Evolutionary conservation across 441 rosid species (phyloP).

Genomic region (Mallotus repandus): DNA sequence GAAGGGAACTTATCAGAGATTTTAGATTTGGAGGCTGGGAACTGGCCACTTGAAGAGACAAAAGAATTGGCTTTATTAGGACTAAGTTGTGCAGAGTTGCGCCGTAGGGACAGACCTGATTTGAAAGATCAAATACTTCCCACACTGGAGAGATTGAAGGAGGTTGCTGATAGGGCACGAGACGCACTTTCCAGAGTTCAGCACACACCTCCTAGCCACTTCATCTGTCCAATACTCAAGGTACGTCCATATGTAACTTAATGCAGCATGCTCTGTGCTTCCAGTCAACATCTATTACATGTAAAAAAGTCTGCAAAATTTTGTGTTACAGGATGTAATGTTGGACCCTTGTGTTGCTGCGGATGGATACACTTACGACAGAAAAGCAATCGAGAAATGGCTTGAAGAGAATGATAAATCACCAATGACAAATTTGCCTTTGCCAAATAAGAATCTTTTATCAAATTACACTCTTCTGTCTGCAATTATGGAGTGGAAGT

Average conservation of each 20-base stretch:
- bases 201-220: slow-evolving; percentile 55
- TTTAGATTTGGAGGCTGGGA: slow-evolving; percentile 72
- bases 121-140: slow-evolving; percentile 73
- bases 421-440: slow-evolving; percentile 63
- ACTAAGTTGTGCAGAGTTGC: slow-evolving; percentile 71
- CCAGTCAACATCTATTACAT: not conserved
- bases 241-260: slow-evolving; percentile 25
- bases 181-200: slow-evolving; percentile 25
- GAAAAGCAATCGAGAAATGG: slow-evolving; percentile 72
- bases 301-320: not conserved
- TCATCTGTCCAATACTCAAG: slow-evolving; percentile 84
- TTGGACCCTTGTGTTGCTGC: slow-evolving; percentile 87
- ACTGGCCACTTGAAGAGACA: slow-evolving; percentile 77
- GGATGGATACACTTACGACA: slow-evolving; percentile 89
- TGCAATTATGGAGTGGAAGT: slow-evolving; percentile 78
- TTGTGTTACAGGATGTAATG: slow-evolving; percentile 67
- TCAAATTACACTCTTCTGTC: slow-evolving; percentile 74
- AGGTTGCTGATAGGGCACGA: slow-evolving; percentile 44
- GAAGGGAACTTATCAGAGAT: slow-evolving; percentile 42
- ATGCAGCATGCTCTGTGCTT: not conserved
- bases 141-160: slow-evolving; percentile 60
- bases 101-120: slow-evolving; percentile 79
- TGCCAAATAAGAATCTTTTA: slow-evolving; percentile 57
- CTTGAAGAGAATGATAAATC: slow-evolving; percentile 56
- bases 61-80: slow-evolving; percentile 69